Conservation (phyloP, 306 rosid genomes). For the Oemleria cerasiformis region DNA sequence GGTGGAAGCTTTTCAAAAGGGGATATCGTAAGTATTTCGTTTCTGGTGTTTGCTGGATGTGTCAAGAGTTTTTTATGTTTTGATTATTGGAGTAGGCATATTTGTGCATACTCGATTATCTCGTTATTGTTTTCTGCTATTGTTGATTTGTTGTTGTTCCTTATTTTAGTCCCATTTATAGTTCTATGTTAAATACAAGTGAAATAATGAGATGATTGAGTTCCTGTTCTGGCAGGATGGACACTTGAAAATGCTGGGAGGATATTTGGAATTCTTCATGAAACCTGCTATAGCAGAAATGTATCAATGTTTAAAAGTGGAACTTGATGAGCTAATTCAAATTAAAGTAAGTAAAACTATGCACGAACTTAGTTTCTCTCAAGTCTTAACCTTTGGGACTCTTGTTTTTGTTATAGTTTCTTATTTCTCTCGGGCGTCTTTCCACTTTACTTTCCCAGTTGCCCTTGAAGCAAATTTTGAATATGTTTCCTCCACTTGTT, state of each 20-base stretch:
- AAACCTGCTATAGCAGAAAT: constrained; percentile 70
- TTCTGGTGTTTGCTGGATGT: not conserved
- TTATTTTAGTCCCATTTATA: not conserved
- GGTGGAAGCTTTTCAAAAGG: constrained; percentile 83
- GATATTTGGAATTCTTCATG: constrained; percentile 90
- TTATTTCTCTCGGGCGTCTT: not conserved
- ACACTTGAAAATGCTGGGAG: constrained; percentile 89
- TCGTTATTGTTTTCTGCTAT: not conserved
- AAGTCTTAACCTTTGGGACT: not conserved
- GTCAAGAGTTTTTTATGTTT: not conserved
- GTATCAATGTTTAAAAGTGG: constrained; percentile 58
- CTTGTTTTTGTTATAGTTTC: constrained; percentile 21
- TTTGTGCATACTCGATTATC: not conserved
- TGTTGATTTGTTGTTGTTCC: not conserved
- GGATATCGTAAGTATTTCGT: constrained; percentile 49
- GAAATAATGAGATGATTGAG: not conserved
- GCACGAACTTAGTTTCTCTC: not conserved
- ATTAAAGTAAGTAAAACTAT: constrained; percentile 56
- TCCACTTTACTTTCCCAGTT: not conserved
- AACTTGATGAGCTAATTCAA: constrained; percentile 81
- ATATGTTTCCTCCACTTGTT: not conserved
- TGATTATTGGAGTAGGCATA: constrained; percentile 5
- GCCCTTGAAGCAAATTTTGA: not conserved
- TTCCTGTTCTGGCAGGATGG: constrained; percentile 62
- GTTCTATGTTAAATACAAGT: not conserved